phyloP scores from a whole-genome alignment of 2,329 filamentous ascomycete genomes.

The Triangularia setosa region DNA sequence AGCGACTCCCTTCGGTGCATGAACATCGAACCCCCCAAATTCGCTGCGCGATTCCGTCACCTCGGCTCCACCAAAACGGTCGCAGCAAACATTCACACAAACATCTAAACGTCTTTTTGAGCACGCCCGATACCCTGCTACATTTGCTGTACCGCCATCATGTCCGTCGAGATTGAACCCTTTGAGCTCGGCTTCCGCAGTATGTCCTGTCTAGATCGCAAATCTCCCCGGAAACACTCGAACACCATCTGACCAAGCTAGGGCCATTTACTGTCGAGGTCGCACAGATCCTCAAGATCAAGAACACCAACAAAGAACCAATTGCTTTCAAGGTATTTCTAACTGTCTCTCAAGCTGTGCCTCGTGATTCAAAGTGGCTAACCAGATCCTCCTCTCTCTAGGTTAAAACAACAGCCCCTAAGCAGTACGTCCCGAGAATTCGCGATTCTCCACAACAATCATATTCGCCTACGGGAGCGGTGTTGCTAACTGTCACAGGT shows the following conservation, averaged over 20 bases:
- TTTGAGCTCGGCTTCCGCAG: slow-evolving; percentile 89
- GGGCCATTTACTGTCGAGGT: slow-evolving; percentile 66
- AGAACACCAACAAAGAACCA: slow-evolving; percentile 58
- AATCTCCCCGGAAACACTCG: not conserved
- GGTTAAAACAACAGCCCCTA: slow-evolving; percentile 99
- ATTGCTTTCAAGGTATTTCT: slow-evolving; percentile 64
- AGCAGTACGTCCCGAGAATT: slow-evolving; percentile 67
- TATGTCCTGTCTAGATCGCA: slow-evolving; percentile 43
- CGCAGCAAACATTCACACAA: slow-evolving; percentile 8
- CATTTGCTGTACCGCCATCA: slow-evolving; percentile 44
- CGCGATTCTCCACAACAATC: slow-evolving; percentile 15
- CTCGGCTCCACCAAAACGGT: slow-evolving; percentile 4
- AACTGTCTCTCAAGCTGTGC: slow-evolving; percentile 10
- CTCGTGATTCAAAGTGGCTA: slow-evolving; percentile 24
- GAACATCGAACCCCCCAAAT: not conserved
- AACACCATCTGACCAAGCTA: slow-evolving; percentile 31
- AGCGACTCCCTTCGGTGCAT: not conserved
- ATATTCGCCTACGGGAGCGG: not conserved
- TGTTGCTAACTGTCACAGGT: slow-evolving; percentile 53
- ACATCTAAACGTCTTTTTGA: slow-evolving; percentile 2
- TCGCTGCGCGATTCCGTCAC: slow-evolving; percentile 5
- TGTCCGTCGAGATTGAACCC: slow-evolving; percentile 94
- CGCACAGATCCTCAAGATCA: slow-evolving; percentile 60
- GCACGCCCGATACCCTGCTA: not conserved
- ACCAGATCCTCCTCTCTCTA: slow-evolving; percentile 36